These are phyloP conservation scores for Protomyces gravidus DNA, from an alignment of 1,139 yeast species.

Conservation along the genomic window DNA sequence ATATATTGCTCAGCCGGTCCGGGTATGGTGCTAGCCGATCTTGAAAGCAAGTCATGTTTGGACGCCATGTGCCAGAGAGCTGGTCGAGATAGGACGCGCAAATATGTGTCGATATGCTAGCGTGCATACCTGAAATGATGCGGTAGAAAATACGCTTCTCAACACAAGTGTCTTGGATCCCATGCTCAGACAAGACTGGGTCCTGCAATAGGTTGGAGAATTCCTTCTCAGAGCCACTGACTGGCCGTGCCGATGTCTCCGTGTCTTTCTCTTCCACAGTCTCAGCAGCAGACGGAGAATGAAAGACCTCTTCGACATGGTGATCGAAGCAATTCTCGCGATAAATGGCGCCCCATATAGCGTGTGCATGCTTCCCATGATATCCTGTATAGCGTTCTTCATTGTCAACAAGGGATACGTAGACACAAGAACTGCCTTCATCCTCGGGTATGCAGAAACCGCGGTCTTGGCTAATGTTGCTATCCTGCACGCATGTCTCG, in stretches of 20 bases:
- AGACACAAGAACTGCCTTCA: slow-evolving; percentile 57
- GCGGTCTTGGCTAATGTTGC: slow-evolving; percentile 28
- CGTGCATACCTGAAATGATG: slow-evolving; percentile 88
- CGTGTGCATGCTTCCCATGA: slow-evolving; percentile 84
- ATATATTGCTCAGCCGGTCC: slow-evolving; percentile 82
- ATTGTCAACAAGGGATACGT: slow-evolving; percentile 77
- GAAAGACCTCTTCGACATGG: slow-evolving; percentile 32
- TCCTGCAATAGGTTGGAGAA: slow-evolving; percentile 13
- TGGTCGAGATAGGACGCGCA: slow-evolving; percentile 78
- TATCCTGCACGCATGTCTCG: slow-evolving; percentile 36
- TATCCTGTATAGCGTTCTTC: slow-evolving; percentile 97
- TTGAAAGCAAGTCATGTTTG: slow-evolving; percentile 77
- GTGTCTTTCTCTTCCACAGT: not conserved
- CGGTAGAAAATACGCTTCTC: slow-evolving; percentile 88
- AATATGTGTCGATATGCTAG: slow-evolving; percentile 89
- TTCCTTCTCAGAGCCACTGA: not conserved
- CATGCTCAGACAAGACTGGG: slow-evolving; percentile 15
- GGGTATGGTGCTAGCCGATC: slow-evolving; percentile 83
- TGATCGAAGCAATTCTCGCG: slow-evolving; percentile 75
- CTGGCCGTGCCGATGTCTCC: not conserved
- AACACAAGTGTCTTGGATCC: slow-evolving; percentile 44
- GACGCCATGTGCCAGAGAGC: slow-evolving; percentile 73
- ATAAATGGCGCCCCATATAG: slow-evolving; percentile 90
- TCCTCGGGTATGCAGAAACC: slow-evolving; percentile 64
- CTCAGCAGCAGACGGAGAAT: slow-evolving; percentile 35